A percentile compares a stretch with the other conserved stretches of the same genome.
phyloP scores from a whole-genome alignment of 1,139 yeast species.

The Suhomyces maxii region DNA sequence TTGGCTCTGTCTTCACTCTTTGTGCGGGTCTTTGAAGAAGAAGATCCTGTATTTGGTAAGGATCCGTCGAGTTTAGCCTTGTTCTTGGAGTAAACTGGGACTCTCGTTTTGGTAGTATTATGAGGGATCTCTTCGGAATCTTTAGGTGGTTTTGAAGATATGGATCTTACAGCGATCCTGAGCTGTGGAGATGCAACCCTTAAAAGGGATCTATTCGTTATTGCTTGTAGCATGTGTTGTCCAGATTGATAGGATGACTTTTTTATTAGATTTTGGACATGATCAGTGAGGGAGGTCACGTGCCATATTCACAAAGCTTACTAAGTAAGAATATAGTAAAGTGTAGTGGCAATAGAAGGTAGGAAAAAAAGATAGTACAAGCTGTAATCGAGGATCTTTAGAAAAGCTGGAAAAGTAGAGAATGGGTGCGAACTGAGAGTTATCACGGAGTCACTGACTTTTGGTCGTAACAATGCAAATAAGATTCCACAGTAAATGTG shows the following conservation, averaged over 20 bases:
- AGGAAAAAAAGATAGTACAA: no score
- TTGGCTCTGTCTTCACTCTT: conserved; percentile 4
- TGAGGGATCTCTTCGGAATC: conserved; percentile 8
- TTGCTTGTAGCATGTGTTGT: conserved; percentile 1
- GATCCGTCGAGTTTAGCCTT: background rate
- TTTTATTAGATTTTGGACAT: background rate
- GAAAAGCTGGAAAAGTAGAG: no score
- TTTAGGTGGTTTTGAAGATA: conserved; percentile 15
- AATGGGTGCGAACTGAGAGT: no score
- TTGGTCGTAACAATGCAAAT: no score
- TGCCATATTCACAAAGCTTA: background rate
- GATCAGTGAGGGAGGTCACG: background rate
- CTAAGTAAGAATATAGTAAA: no score
- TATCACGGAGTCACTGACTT: no score
- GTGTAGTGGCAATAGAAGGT: background rate
- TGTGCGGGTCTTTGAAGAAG: background rate
- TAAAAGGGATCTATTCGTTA: background rate
- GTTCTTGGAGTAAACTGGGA: conserved; percentile 7
- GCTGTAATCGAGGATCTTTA: no score
- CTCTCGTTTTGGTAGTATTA: conserved; percentile 7
- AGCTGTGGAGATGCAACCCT: background rate
- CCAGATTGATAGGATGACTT: background rate
- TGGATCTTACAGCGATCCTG: conserved; percentile 4
- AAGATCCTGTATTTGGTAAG: background rate
- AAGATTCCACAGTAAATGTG: no score